phyloP scores from a whole-genome alignment of 805 yeast species.

The Blastobotrys mokoenaii region DNA sequence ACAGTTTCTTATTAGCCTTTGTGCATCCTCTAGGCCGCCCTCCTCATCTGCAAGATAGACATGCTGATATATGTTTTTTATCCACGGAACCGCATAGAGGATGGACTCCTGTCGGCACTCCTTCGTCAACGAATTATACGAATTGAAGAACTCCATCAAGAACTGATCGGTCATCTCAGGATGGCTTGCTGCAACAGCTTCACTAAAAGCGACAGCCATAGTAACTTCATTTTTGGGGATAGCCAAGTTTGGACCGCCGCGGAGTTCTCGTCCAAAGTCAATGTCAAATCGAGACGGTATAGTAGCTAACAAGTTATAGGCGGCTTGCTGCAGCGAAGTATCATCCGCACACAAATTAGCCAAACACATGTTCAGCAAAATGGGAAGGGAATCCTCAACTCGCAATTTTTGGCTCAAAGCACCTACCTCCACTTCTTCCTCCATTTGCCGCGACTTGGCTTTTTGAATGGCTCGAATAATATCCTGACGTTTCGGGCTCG shows the following conservation, averaged over 20 bases:
- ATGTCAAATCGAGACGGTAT: conserved; percentile 52
- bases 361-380: conserved; percentile 54
- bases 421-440: conserved; percentile 4
- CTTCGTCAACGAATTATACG: conserved; percentile 31
- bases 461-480: conserved; percentile 18
- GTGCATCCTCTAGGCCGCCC: conserved; percentile 51
- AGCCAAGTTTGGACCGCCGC: conserved; percentile 48
- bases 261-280: conserved; percentile 49
- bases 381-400: conserved; percentile 42
- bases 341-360: conserved; percentile 58
- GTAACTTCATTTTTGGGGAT: conserved; percentile 62
- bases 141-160: conserved; percentile 40
- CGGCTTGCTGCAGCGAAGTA: conserved; percentile 51
- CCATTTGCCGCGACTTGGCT: conserved; percentile 10
- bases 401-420: conserved; percentile 5
- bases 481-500: conserved; percentile 12
- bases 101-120: conserved; percentile 33
- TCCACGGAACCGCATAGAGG: conserved; percentile 64
- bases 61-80: conserved; percentile 51
- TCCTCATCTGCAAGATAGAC: conserved; percentile 46
- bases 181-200: conserved; percentile 43
- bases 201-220: conserved; percentile 50
- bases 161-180: conserved; percentile 58
- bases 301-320: conserved; percentile 55
- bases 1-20: conserved; percentile 53